These are phyloP conservation scores for Mycosphaerella arachidis DNA, from an alignment of 2,329 filamentous ascomycete species.

Conservation along the genomic window DNA sequence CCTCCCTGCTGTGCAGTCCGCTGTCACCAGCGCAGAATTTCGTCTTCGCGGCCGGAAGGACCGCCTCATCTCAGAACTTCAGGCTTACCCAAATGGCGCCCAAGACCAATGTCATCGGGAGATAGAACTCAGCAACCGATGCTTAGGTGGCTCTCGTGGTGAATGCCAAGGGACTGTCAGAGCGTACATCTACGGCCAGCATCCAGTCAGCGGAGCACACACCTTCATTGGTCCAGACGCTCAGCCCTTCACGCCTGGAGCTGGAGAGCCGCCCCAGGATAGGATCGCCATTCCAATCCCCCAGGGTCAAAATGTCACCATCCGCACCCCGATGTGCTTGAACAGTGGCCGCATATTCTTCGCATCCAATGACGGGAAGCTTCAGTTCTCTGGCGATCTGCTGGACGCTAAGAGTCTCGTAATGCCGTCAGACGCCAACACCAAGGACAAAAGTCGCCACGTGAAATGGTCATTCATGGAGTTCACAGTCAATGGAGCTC, in stretches of 20 bases:
- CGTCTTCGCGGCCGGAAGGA: not conserved
- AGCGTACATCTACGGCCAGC: not conserved
- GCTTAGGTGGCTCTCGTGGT: not conserved
- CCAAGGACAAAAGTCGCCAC: not conserved
- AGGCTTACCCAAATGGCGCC: not conserved
- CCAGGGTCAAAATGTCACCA: not conserved
- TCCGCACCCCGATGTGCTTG: not conserved
- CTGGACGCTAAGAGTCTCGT: not conserved
- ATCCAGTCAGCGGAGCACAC: not conserved
- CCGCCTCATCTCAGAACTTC: not conserved
- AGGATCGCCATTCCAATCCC: not conserved
- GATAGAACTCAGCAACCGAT: not conserved
- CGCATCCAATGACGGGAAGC: not conserved
- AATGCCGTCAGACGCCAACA: not conserved
- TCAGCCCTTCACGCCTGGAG: not conserved
- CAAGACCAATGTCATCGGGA: not conserved
- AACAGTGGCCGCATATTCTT: not conserved
- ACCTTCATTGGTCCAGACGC: not conserved
- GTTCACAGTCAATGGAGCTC: slow-evolving; percentile 39
- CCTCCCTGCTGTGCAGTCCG: too few relatives aligned
- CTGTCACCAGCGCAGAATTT: too few relatives aligned
- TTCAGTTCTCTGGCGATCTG: not conserved
- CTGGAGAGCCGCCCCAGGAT: not conserved
- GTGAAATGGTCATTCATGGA: slow-evolving; percentile 38
- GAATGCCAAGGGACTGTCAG: not conserved